These are phyloP conservation scores for Irineochytrium annulatum DNA, from an alignment of 192 early-diverging fungal species.

Conservation along the genomic window DNA sequence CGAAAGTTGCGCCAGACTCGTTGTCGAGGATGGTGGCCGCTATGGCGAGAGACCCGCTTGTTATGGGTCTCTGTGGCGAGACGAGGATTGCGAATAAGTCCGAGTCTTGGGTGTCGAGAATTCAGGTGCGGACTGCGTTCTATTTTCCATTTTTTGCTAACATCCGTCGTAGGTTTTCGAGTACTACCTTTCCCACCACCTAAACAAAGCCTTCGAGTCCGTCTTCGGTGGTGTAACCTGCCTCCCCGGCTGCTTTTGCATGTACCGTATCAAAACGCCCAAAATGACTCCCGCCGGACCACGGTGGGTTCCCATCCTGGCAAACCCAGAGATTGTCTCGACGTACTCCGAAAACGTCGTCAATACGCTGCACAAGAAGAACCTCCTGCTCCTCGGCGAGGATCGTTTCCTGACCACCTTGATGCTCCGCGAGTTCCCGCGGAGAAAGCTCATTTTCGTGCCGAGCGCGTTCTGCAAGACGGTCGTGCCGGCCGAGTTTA, in stretches of 20 bases:
- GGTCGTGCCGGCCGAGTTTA: constrained; percentile 81
- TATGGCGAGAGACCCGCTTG: constrained; percentile 77
- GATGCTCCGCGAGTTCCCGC: constrained; percentile 90
- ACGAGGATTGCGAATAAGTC: constrained; percentile 95
- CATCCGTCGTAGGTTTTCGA: constrained; percentile 68
- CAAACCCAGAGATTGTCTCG: constrained; percentile 72
- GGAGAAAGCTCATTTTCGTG: constrained; percentile 91
- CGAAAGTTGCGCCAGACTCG: constrained; percentile 57
- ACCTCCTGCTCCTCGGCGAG: constrained; percentile 88
- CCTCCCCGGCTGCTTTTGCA: constrained; percentile 94
- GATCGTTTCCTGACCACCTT: constrained; percentile 93
- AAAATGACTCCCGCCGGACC: constrained; percentile 20
- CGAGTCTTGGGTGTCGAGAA: constrained; percentile 84
- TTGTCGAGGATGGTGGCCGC: constrained; percentile 47
- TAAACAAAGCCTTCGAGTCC: constrained; percentile 95
- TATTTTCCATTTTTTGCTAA: background rate
- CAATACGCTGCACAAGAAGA: constrained; percentile 85
- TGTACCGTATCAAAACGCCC: constrained; percentile 84
- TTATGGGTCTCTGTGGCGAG: constrained; percentile 95
- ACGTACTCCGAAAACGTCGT: constrained; percentile 46
- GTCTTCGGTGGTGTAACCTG: constrained; percentile 97
- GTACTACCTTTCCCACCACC: constrained; percentile 96
- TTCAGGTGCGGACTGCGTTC: constrained; percentile 53
- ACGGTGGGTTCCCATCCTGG: constrained; percentile 67
- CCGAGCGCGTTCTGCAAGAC: constrained; percentile 91